Percentiles rank a stretch among this genome's conserved stretches.
Evolutionary conservation across 495 filamentous ascomycete species (phyloP).

Genomic region (Aspergillus cavernicola): DNA sequence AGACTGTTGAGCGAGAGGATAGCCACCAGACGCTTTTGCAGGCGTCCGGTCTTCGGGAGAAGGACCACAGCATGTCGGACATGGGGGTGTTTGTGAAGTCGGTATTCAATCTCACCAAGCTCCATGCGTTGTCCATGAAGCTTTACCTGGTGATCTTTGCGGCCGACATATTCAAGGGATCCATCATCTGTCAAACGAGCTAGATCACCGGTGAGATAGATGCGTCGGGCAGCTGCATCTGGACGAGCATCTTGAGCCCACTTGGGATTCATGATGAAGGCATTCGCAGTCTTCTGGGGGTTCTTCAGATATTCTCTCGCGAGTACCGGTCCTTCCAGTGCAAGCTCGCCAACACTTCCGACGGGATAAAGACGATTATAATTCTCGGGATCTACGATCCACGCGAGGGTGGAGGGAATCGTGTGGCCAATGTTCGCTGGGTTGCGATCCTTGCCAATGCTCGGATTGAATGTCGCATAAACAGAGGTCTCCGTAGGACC

Average conservation of each 20-base stretch:
- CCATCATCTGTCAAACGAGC: constrained; percentile 14
- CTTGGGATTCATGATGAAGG: constrained; percentile 32
- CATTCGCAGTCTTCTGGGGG: constrained; percentile 34
- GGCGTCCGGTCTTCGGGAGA: constrained; percentile 36
- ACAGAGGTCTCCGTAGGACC: constrained; percentile 46
- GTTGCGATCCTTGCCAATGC: not conserved
- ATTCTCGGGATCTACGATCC: constrained; percentile 50
- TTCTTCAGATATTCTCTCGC: constrained; percentile 44
- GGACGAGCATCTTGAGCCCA: not conserved
- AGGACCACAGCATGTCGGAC: constrained; percentile 45
- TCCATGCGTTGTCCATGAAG: constrained; percentile 39
- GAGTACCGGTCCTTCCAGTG: constrained; percentile 46
- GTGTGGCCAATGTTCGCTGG: constrained; percentile 4
- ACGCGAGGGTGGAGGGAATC: constrained; percentile 19
- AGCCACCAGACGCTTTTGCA: constrained; percentile 39
- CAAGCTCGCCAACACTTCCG: constrained; percentile 44
- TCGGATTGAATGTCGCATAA: constrained; percentile 17
- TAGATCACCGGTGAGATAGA: constrained; percentile 30
- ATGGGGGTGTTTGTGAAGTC: constrained; percentile 19
- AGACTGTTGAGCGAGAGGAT: constrained; percentile 37
- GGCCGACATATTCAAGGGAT: constrained; percentile 16
- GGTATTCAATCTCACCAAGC: constrained; percentile 34
- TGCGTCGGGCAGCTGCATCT: not conserved
- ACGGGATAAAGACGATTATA: constrained; percentile 43
- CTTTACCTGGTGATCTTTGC: constrained; percentile 34